Conservation (phyloP, 192 early-diverging fungal genomes). For the Phycomyces blakesleeanus region DNA sequence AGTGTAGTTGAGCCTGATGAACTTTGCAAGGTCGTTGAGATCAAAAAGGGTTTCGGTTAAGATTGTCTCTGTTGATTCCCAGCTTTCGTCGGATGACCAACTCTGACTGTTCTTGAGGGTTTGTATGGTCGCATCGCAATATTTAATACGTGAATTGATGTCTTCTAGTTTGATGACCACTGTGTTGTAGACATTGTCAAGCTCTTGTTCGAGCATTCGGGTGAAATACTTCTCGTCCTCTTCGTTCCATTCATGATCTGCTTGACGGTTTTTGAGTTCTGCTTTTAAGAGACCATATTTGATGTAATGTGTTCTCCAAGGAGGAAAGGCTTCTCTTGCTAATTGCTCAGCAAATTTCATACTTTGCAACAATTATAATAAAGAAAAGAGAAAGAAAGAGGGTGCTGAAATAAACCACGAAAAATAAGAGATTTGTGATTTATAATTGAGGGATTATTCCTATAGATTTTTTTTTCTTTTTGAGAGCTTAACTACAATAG, state of each 20-base stretch:
- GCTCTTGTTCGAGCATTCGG: conserved; percentile 74
- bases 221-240: conserved; percentile 41
- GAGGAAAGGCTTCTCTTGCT: conserved; percentile 5
- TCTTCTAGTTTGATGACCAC: conserved; percentile 68
- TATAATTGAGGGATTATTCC: too few relatives aligned
- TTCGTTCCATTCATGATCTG: conserved; percentile 17
- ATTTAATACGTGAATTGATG: conserved; percentile 63
- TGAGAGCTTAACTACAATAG: too few relatives aligned
- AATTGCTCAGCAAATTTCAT: conserved; percentile 16
- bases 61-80: conserved; percentile 47
- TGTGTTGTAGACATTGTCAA: conserved; percentile 73
- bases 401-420: too few relatives aligned
- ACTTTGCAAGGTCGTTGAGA: conserved; percentile 73
- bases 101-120: conserved; percentile 40
- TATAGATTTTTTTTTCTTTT: too few relatives aligned
- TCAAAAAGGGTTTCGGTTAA: conserved; percentile 67
- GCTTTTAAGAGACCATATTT: conserved; percentile 17
- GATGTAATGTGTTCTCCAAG: conserved; percentile 23
- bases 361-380: too few relatives aligned
- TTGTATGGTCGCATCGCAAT: conserved; percentile 55
- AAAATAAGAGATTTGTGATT: too few relatives aligned
- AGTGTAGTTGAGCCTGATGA: conserved; percentile 68
- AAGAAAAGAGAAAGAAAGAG: too few relatives aligned
- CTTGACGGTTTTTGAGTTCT: conserved; percentile 15
- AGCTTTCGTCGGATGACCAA: conserved; percentile 41